Conservation (phyloP, 768 basidiomycete species). For the Hydnomerulius pinastri region DNA sequence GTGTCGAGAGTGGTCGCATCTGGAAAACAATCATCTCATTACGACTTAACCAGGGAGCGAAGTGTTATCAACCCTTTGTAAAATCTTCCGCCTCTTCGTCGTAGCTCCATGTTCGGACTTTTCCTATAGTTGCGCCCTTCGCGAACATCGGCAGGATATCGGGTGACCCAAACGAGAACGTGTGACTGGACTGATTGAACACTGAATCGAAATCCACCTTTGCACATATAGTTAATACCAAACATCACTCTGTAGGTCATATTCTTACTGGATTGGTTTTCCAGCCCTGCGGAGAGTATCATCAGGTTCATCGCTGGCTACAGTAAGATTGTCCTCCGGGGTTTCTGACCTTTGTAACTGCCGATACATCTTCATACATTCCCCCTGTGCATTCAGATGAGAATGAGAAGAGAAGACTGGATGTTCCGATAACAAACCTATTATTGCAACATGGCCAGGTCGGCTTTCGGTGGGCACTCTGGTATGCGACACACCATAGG, state of each 20-base stretch:
- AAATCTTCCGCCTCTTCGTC: constrained; percentile 81
- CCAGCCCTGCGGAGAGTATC: constrained; percentile 59
- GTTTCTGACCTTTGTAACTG: constrained; percentile 78
- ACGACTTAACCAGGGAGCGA: not conserved
- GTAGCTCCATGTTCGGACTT: constrained; percentile 77
- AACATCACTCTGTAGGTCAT: not conserved
- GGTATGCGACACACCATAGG: constrained; percentile 85
- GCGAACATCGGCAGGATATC: constrained; percentile 90
- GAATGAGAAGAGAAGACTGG: constrained; percentile 5
- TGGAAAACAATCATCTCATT: constrained; percentile 21
- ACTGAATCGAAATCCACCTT: constrained; percentile 83
- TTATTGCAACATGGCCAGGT: constrained; percentile 87
- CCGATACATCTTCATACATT: constrained; percentile 90
- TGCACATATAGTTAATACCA: constrained; percentile 5
- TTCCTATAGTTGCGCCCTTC: constrained; percentile 67
- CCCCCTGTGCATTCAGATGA: constrained; percentile 53
- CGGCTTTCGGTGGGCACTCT: constrained; percentile 86
- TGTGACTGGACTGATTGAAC: constrained; percentile 77
- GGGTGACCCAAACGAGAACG: constrained; percentile 85
- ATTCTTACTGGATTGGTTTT: constrained; percentile 72
- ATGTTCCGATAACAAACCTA: constrained; percentile 46
- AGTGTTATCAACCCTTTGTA: constrained; percentile 60
- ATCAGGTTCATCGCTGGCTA: constrained; percentile 7
- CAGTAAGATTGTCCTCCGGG: not conserved
- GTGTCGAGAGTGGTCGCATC: constrained; percentile 77